phyloP scores from a whole-genome alignment of 2,329 filamentous ascomycete genomes.

The Aureobasidium sp. region DNA sequence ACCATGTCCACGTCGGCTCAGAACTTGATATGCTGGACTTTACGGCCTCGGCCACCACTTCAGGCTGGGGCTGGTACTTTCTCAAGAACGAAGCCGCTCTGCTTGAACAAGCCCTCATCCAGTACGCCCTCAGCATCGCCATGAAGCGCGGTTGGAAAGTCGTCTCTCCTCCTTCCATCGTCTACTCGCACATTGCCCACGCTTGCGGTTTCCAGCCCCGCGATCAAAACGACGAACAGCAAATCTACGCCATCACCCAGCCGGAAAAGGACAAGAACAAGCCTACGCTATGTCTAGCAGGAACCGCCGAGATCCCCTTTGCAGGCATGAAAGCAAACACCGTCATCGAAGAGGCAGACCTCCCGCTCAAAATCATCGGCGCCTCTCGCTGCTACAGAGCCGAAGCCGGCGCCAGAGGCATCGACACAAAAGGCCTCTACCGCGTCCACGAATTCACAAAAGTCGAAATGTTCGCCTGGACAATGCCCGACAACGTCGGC shows the following conservation, averaged over 20 bases:
- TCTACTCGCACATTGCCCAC: slow-evolving; percentile 83
- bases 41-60: slow-evolving; percentile 67
- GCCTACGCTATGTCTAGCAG: slow-evolving; percentile 69
- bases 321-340: slow-evolving; percentile 80
- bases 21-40: slow-evolving; percentile 92
- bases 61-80: slow-evolving; percentile 98
- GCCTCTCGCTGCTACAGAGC: slow-evolving; percentile 91
- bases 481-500: slow-evolving; percentile 46
- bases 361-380: slow-evolving; percentile 75
- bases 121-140: slow-evolving; percentile 73
- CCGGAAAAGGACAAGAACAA: slow-evolving; percentile 55
- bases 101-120: slow-evolving; percentile 88
- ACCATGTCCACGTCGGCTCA: slow-evolving; percentile 79
- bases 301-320: slow-evolving; percentile 90
- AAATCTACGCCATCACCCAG: slow-evolving; percentile 72
- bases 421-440: slow-evolving; percentile 89
- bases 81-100: slow-evolving; percentile 84
- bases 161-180: slow-evolving; percentile 78
- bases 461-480: slow-evolving; percentile 96
- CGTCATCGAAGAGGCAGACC: slow-evolving; percentile 54
- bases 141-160: slow-evolving; percentile 68
- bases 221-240: slow-evolving; percentile 83
- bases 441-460: slow-evolving; percentile 98
- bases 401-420: slow-evolving; percentile 83
- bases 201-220: slow-evolving; percentile 93